Evolutionary conservation across 2,329 filamentous ascomycete genomes (phyloP).

Genomic region (Diaporthe destruens): DNA sequence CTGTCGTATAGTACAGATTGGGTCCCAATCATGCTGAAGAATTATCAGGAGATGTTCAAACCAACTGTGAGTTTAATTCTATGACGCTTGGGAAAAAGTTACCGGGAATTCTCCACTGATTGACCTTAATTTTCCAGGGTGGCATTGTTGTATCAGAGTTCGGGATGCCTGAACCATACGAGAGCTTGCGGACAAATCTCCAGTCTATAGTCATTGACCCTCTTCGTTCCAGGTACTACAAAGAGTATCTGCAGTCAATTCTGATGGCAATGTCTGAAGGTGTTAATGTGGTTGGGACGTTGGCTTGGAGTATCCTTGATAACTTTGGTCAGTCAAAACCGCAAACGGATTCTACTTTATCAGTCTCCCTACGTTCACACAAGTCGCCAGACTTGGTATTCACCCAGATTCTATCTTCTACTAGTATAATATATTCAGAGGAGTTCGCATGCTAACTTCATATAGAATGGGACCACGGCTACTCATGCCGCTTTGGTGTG

Average conservation of each 20-base stretch:
- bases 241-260: slow-evolving; percentile 30
- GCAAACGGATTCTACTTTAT: background rate
- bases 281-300: slow-evolving; percentile 15
- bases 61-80: background rate
- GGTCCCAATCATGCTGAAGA: slow-evolving; percentile 22
- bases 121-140: background rate
- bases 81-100: background rate
- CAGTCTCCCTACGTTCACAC: background rate
- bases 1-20: slow-evolving; percentile 22
- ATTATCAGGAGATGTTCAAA: slow-evolving; percentile 34
- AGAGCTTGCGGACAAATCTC: slow-evolving; percentile 17
- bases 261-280: slow-evolving; percentile 26
- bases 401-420: background rate
- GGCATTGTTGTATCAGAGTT: slow-evolving; percentile 34
- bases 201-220: slow-evolving; percentile 23
- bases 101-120: background rate
- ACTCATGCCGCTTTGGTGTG: slow-evolving; percentile 24
- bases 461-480: slow-evolving; percentile 24
- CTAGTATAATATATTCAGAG: no score
- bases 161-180: slow-evolving; percentile 26
- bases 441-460: background rate
- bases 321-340: background rate
- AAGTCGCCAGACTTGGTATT: background rate
- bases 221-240: slow-evolving; percentile 31
- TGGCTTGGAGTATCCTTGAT: slow-evolving; percentile 24